phyloP scores from a whole-genome alignment of 257 asterid species.

The Parsonsia alboflavescens region DNA sequence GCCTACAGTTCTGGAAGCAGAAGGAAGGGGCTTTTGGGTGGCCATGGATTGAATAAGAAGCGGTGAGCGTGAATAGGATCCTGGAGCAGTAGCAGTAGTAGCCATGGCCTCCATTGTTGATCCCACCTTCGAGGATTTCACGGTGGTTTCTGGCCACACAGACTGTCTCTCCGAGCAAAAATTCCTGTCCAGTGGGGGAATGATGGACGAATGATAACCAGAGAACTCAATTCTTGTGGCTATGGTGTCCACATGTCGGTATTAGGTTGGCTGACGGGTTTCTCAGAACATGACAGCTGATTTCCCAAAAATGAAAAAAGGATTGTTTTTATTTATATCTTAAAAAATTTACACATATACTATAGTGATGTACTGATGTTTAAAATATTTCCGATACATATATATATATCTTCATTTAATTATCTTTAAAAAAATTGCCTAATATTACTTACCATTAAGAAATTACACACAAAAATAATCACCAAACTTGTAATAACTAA shows the following conservation, averaged over 20 bases:
- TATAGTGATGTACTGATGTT: too few relatives aligned
- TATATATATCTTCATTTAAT: too few relatives aligned
- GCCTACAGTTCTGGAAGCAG: constrained; percentile 44
- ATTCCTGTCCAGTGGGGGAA: constrained; percentile 2
- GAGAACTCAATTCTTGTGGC: constrained; percentile 9
- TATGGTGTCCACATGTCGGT: constrained; percentile 27
- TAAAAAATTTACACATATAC: too few relatives aligned
- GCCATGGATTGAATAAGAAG: constrained; percentile 70
- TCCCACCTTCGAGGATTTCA: constrained; percentile 3
- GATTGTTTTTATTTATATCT: too few relatives aligned
- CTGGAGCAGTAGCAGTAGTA: constrained; percentile 5
- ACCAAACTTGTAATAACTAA: too few relatives aligned
- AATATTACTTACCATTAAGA: too few relatives aligned
- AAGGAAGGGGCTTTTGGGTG: constrained; percentile 43
- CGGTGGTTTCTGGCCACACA: not conserved
- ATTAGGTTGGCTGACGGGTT: constrained; percentile 18
- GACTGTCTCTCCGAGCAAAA: not conserved
- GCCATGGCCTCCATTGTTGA: constrained; percentile 30
- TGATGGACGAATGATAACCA: constrained; percentile 5
- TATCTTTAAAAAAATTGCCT: too few relatives aligned
- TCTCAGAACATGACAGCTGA: not conserved
- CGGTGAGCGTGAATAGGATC: constrained; percentile 28
- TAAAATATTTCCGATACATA: too few relatives aligned
- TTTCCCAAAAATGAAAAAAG: not conserved
- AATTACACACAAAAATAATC: too few relatives aligned